A percentile compares a stretch with the other conserved stretches of the same genome.
Evolutionary conservation across 1,284 basidiomycete genomes (phyloP).

Genomic region (Rhodotorula sp.): DNA sequence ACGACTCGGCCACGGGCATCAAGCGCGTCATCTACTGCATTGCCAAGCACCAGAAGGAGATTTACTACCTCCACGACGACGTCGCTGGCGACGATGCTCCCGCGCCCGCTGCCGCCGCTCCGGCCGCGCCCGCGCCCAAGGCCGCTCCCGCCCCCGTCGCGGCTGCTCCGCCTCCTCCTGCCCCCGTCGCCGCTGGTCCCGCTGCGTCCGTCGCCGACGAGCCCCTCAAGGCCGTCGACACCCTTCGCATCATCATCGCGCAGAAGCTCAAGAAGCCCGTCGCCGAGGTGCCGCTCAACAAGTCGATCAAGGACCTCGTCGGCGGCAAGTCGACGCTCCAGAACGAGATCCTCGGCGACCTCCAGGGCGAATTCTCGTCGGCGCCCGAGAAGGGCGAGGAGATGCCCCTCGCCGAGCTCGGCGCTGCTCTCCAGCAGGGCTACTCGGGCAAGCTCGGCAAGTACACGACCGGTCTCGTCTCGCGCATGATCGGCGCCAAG

Average conservation of each 20-base stretch:
- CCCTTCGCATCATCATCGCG: conserved; percentile 84
- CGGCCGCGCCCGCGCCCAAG: conserved; percentile 46
- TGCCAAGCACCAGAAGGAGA: conserved; percentile 92
- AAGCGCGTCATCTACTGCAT: conserved; percentile 85
- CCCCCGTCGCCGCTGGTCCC: conserved; percentile 59
- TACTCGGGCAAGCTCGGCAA: conserved; percentile 89
- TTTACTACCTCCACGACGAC: conserved; percentile 97
- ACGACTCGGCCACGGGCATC: conserved; percentile 80
- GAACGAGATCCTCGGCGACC: conserved; percentile 47
- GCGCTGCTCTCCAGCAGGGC: conserved; percentile 76
- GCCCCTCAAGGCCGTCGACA: conserved; percentile 88
- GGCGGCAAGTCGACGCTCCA: conserved; percentile 92
- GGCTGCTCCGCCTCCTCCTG: conserved; percentile 49
- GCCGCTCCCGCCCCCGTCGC: conserved; percentile 54
- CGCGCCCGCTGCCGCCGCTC: conserved; percentile 42
- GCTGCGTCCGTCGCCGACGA: conserved; percentile 80
- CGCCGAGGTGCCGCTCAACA: conserved; percentile 83
- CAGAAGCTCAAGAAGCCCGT: conserved; percentile 97
- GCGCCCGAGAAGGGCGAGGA: conserved; percentile 98
- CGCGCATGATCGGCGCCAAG: conserved; percentile 89
- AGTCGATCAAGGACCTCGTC: conserved; percentile 97
- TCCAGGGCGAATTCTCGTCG: conserved; percentile 56
- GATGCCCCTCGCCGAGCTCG: conserved; percentile 91
- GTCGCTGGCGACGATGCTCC: conserved; percentile 48
- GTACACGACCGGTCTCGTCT: conserved; percentile 87